Evolutionary conservation across 2,329 filamentous ascomycete species (phyloP).

Genomic region (Cytospora chrysosperma): DNA sequence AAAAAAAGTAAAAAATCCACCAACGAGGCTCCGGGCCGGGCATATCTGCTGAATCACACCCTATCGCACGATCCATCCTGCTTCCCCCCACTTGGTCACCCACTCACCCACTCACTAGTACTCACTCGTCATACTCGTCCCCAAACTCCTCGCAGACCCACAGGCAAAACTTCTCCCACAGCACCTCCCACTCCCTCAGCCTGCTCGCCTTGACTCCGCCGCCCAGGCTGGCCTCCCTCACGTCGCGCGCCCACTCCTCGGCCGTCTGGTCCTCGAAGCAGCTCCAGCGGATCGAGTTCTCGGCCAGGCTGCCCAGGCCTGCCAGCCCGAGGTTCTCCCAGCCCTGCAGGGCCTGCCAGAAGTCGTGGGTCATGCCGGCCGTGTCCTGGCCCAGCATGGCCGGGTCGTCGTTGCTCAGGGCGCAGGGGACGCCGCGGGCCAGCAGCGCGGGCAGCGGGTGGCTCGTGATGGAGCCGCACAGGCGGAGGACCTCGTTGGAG

Average conservation of each 20-base stretch:
- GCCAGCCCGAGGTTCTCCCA: slow-evolving; percentile 90
- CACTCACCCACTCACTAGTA: slow-evolving; percentile 26
- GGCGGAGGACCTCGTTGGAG: slow-evolving; percentile 80
- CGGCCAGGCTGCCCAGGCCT: slow-evolving; percentile 80
- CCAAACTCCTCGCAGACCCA: slow-evolving; percentile 82
- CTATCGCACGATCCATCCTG: background rate
- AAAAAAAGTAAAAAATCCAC: background rate
- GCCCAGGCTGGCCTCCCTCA: slow-evolving; percentile 73
- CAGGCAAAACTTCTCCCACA: slow-evolving; percentile 88
- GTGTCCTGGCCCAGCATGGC: slow-evolving; percentile 82
- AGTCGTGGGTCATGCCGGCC: slow-evolving; percentile 85
- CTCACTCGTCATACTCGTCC: slow-evolving; percentile 55
- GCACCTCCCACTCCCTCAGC: slow-evolving; percentile 73
- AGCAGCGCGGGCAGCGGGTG: slow-evolving; percentile 83
- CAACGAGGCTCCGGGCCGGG: background rate
- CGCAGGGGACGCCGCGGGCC: slow-evolving; percentile 78
- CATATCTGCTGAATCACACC: background rate
- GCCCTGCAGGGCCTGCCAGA: slow-evolving; percentile 89
- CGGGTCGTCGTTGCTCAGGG: slow-evolving; percentile 87
- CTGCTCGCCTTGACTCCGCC: slow-evolving; percentile 67
- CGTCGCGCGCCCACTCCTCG: slow-evolving; percentile 68
- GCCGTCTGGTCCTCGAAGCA: slow-evolving; percentile 77
- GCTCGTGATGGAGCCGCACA: slow-evolving; percentile 72
- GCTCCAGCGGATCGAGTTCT: slow-evolving; percentile 90
- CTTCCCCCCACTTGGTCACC: background rate